phyloP scores from a whole-genome alignment of 164 flowering plant genomes.

The Piper longum region DNA sequence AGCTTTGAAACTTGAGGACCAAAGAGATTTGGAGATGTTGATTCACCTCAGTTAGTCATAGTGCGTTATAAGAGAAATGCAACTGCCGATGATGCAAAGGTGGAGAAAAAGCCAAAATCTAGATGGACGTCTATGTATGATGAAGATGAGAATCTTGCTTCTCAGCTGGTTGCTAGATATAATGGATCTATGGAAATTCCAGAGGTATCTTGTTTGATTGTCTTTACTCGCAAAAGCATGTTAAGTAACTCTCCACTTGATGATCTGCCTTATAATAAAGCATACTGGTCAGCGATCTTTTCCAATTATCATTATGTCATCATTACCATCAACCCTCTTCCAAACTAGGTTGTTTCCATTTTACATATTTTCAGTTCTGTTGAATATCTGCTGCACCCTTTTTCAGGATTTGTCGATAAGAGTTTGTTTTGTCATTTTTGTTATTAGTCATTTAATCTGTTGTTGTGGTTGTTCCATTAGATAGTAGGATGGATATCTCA shows the following conservation, averaged over 20 bases:
- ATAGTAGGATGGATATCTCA: slow-evolving; percentile 68
- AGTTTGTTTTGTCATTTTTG: not conserved
- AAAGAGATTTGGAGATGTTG: slow-evolving; percentile 39
- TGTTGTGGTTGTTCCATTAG: slow-evolving; percentile 22
- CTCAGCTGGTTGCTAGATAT: slow-evolving; percentile 82
- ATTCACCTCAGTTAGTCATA: slow-evolving; percentile 55
- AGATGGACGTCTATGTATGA: slow-evolving; percentile 28
- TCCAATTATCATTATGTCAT: too few species aligned
- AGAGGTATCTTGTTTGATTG: slow-evolving; percentile 30
- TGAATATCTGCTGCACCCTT: too few species aligned
- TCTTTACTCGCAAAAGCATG: not conserved
- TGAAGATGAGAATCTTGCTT: slow-evolving; percentile 42
- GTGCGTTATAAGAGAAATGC: slow-evolving; percentile 71
- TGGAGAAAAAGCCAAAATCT: slow-evolving; percentile 27
- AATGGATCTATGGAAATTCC: slow-evolving; percentile 55
- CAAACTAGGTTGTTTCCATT: too few species aligned
- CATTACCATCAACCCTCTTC: too few species aligned
- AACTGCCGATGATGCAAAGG: slow-evolving; percentile 24
- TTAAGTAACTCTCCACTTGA: not conserved
- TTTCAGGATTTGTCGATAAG: too few species aligned
- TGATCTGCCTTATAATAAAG: too few species aligned
- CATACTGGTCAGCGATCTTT: too few species aligned
- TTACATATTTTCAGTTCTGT: too few species aligned
- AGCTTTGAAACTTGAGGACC: slow-evolving; percentile 83
- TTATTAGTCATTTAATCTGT: not conserved